A percentile compares a stretch with the other conserved stretches of the same genome.
Conservation (phyloP, 2,329 filamentous ascomycete genomes). For the Clonostachys chloroleuca region DNA sequence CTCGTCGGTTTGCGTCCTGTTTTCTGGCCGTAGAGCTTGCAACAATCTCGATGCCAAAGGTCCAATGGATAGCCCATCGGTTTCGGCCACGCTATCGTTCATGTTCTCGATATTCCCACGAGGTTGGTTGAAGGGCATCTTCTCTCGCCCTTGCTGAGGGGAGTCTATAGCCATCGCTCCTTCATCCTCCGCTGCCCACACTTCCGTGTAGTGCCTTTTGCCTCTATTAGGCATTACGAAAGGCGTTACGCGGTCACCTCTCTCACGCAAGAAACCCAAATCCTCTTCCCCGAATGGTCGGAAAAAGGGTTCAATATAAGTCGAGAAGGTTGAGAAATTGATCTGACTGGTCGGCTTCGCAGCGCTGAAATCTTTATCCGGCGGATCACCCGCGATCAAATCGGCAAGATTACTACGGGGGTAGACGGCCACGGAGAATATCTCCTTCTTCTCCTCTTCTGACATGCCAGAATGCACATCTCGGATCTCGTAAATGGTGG, state of each 20-base stretch:
- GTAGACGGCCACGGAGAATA: slow-evolving; percentile 83
- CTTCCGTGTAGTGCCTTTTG: slow-evolving; percentile 79
- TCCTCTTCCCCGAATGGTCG: slow-evolving; percentile 89
- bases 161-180: slow-evolving; percentile 71
- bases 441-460: slow-evolving; percentile 79
- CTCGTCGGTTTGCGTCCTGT: slow-evolving; percentile 53
- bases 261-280: slow-evolving; percentile 84
- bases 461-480: slow-evolving; percentile 70
- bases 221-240: slow-evolving; percentile 85
- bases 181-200: slow-evolving; percentile 93
- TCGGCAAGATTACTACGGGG: slow-evolving; percentile 77
- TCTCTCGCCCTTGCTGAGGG: slow-evolving; percentile 55
- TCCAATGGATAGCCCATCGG: slow-evolving; percentile 83
- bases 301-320: slow-evolving; percentile 89
- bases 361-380: slow-evolving; percentile 93
- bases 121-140: slow-evolving; percentile 73
- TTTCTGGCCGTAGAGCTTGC: slow-evolving; percentile 75
- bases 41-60: slow-evolving; percentile 81
- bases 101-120: slow-evolving; percentile 84
- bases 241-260: slow-evolving; percentile 76
- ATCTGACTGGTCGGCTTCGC: slow-evolving; percentile 93
- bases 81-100: slow-evolving; percentile 81
- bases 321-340: slow-evolving; percentile 87
- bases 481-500: slow-evolving; percentile 90
- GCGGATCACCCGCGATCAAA: slow-evolving; percentile 81